Base-by-base conservation (phyloP, 2,329 filamentous ascomycete species). In the Ophiostoma sp. region DNA sequence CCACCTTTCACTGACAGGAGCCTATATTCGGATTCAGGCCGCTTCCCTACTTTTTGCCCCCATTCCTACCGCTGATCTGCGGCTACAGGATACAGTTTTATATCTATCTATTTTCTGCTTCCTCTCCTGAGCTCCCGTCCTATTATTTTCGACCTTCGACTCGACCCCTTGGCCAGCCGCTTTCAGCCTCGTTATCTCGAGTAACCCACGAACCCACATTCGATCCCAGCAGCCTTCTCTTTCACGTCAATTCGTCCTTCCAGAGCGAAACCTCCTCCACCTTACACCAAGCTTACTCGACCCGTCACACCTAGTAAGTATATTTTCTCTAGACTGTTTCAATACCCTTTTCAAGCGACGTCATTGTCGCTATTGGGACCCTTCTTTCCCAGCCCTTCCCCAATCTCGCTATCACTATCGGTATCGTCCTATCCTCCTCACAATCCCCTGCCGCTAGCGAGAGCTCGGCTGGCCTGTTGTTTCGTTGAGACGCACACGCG, bases 401-500 rank as follows among this genome's bases (percentile, higher is more conserved):
- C 19, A 19, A 42, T 36, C 33, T 42, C 33, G 59, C n/a, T 25
- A 25, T 64, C 59, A 25, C n/a, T 39, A 42, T 64, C 59, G 33
- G n/a, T 42, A 64, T 64, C 31, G 36, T 42, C 33, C n/a, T 39
- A 25, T 39, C n/a, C 33, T 39, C 59, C 17, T 9, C 8, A 11
- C 36, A 4, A 12, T 8, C 9, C 55, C 28, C 55, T 33, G 15
- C 28, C 28, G 55, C 55, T 31, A 59, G 55, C 28, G 19, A 36
- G 55, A 59, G 55, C 55, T 59, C 55, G 55, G 28, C 55, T 59
- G 55, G 28, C 55, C 28, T 19, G 55, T 59, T 59, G 55, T 59
- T 59, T n/a, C 28, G 28, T 59, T 15, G 28, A 33, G 55, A 59
- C 42, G 2, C 42, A 48, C 42, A 19, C 42, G 15, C 15, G 19